These are phyloP conservation scores for Chaetomium strumarium DNA, from an alignment of 2,329 filamentous ascomycete species.

Conservation along the genomic window DNA sequence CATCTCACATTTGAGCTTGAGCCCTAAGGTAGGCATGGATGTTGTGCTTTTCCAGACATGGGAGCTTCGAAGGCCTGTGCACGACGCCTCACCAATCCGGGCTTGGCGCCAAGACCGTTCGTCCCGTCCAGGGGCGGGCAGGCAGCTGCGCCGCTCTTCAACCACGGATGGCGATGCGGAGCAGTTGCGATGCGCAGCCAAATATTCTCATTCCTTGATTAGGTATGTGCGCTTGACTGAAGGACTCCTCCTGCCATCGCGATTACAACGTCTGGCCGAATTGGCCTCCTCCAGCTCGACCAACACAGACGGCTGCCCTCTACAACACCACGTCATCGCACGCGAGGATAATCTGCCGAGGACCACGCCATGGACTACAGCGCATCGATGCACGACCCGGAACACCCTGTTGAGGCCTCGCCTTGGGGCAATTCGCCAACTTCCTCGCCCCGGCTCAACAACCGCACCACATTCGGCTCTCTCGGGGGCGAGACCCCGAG, in stretches of 20 bases:
- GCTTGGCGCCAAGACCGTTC: constrained; percentile 15
- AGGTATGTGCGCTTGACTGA: too few species aligned
- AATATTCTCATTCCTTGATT: too few species aligned
- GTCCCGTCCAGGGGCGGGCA: background rate
- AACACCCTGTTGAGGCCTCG: constrained; percentile 47
- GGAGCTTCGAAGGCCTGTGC: constrained; percentile 8
- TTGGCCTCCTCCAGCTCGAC: background rate
- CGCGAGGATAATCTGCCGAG: background rate
- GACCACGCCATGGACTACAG: constrained; percentile 50
- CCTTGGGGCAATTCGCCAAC: constrained; percentile 52
- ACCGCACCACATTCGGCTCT: constrained; percentile 39
- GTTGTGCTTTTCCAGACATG: background rate
- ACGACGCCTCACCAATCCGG: background rate
- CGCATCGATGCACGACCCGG: constrained; percentile 48
- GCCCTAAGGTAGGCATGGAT: background rate
- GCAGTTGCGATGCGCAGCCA: constrained; percentile 1
- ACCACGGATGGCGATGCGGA: constrained; percentile 10
- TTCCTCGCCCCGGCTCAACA: constrained; percentile 44
- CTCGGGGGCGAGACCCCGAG: constrained; percentile 36
- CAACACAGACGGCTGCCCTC: background rate
- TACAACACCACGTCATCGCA: constrained; percentile 20
- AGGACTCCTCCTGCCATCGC: background rate
- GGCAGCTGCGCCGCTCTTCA: constrained; percentile 12
- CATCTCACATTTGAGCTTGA: background rate
- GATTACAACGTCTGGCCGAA: background rate